phyloP scores from a whole-genome alignment of 352 stramenopile genomes.

The Pythium pyrilobum region DNA sequence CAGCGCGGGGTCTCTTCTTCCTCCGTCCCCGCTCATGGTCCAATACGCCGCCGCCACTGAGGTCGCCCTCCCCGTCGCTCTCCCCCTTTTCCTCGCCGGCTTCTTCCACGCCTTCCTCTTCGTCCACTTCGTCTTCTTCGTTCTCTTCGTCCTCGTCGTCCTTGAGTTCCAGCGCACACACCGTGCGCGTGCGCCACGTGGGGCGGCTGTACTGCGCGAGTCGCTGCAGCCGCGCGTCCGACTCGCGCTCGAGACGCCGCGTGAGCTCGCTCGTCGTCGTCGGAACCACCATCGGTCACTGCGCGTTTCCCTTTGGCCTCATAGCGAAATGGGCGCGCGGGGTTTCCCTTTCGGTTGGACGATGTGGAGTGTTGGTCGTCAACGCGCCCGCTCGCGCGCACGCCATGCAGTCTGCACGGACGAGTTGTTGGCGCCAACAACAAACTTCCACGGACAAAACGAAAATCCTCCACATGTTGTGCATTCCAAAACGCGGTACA shows the following conservation, averaged over 20 bases:
- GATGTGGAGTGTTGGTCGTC: neutral
- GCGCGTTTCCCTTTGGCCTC: constrained; percentile 2
- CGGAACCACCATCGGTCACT: no score
- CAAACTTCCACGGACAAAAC: neutral
- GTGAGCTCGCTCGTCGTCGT: neutral
- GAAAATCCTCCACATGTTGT: no score
- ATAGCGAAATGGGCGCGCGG: no score
- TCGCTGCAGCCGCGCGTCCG: constrained; percentile 19
- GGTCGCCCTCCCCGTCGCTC: neutral
- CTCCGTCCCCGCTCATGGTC: neutral
- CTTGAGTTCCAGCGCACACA: neutral
- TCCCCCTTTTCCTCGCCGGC: neutral
- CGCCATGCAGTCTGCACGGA: neutral
- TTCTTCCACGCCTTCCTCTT: neutral
- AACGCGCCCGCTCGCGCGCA: neutral
- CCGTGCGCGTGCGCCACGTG: constrained; percentile 8
- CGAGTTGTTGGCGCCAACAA: neutral
- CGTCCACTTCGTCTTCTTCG: neutral
- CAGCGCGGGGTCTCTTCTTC: neutral
- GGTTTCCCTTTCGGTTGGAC: neutral
- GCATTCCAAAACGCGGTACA: no score
- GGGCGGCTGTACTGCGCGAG: constrained; percentile 14
- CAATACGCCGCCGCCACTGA: neutral
- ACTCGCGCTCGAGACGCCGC: constrained; percentile 12
- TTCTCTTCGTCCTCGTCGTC: constrained; percentile 3